These are phyloP conservation scores for Cucurbita argyrosperma DNA, from an alignment of 306 rosid genomes.

Conservation along the genomic window DNA sequence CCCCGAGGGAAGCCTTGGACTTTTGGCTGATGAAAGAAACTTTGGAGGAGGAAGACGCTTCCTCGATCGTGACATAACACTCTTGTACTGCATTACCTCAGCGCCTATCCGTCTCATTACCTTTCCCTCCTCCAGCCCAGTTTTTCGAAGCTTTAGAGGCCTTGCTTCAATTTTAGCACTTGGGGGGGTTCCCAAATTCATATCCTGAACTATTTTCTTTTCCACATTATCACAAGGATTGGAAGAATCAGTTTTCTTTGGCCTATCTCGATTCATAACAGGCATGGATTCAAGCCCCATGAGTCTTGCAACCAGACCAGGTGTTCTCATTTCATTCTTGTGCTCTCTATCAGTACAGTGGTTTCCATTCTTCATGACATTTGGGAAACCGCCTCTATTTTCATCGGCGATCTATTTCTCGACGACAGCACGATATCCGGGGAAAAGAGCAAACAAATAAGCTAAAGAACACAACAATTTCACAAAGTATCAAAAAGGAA, in stretches of 20 bases:
- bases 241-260: conserved; percentile 31
- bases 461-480: not conserved
- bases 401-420: conserved; percentile 69
- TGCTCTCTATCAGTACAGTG: conserved; percentile 24
- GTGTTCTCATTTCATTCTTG: conserved; percentile 49
- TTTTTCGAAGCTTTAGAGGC: conserved; percentile 82
- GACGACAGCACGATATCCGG: not conserved
- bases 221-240: conserved; percentile 20
- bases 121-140: conserved; percentile 33
- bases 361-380: conserved; percentile 36
- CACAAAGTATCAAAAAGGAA: not conserved
- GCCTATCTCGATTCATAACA: conserved; percentile 29
- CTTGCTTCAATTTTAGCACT: conserved; percentile 45
- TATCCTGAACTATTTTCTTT: conserved; percentile 12
- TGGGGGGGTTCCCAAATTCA: conserved; percentile 33
- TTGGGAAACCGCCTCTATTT: conserved; percentile 69
- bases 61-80: conserved; percentile 52
- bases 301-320: conserved; percentile 70
- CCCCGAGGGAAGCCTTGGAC: conserved; percentile 39
- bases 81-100: conserved; percentile 60
- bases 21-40: conserved; percentile 50
- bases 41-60: conserved; percentile 41
- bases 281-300: conserved; percentile 92
- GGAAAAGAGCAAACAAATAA: conserved; percentile 2
- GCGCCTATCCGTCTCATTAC: conserved; percentile 57